Evolutionary conservation across 1,284 basidiomycete genomes (phyloP).

Genomic region (Ceratobasidium sp.): DNA sequence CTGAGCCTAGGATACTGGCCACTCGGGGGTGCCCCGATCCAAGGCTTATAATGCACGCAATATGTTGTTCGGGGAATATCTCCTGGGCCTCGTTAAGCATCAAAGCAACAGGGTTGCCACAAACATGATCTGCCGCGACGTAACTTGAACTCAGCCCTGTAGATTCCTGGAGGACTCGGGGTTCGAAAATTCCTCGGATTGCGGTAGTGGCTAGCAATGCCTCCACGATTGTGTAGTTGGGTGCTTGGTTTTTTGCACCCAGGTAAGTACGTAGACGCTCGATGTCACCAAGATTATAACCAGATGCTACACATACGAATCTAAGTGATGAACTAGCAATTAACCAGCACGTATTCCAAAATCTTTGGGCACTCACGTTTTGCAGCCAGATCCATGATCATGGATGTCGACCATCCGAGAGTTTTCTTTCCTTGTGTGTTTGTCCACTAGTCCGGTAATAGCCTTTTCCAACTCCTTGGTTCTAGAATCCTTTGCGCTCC

Average conservation of each 20-base stretch:
- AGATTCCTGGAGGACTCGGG: not conserved
- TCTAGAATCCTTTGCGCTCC: not conserved
- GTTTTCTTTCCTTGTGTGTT: not conserved
- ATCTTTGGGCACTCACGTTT: not conserved
- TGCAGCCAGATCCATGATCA: not conserved
- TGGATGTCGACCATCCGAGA: not conserved
- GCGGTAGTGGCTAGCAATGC: constrained; percentile 15
- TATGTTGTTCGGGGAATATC: not conserved
- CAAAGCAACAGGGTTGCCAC: not conserved
- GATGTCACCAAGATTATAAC: not conserved
- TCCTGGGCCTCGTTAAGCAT: constrained; percentile 1
- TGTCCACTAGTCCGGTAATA: not conserved
- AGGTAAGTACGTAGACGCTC: constrained; percentile 19
- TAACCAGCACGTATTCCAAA: not conserved
- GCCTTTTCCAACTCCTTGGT: constrained; percentile 5
- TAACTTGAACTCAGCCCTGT: not conserved
- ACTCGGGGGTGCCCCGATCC: not conserved
- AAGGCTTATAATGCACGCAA: constrained; percentile 4
- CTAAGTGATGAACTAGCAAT: not conserved
- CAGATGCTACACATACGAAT: constrained; percentile 14
- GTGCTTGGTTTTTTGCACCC: not conserved
- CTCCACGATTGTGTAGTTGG: constrained; percentile 8
- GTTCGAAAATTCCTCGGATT: not conserved
- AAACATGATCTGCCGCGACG: not conserved
- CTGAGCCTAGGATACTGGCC: not conserved